Evolutionary conservation across 495 filamentous ascomycete species (phyloP).

Genomic region (Trichocladium uniseriatum): DNA sequence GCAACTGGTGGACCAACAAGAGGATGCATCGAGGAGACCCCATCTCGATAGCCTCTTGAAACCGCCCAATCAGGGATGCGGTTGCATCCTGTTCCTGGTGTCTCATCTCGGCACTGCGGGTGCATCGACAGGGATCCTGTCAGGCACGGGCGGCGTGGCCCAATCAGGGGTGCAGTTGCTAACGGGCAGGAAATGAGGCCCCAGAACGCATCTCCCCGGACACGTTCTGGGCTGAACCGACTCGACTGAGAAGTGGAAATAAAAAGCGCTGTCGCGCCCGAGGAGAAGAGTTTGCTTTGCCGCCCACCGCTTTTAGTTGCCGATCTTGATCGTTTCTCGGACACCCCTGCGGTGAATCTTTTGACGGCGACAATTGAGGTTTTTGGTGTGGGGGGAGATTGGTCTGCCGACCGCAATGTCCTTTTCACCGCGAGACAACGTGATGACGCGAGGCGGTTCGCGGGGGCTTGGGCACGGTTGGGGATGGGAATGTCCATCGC

Average conservation of each 20-base stretch:
- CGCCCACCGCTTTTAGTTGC: background rate
- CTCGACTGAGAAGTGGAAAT: background rate
- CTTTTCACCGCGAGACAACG: too few relatives aligned
- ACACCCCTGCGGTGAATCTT: too few relatives aligned
- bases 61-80: slow-evolving; percentile 9
- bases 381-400: too few relatives aligned
- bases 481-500: too few relatives aligned
- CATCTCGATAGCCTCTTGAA: slow-evolving; percentile 9
- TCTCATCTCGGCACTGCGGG: slow-evolving; percentile 16
- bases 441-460: too few relatives aligned
- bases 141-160: slow-evolving; percentile 2
- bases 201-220: background rate
- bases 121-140: slow-evolving; percentile 4
- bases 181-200: slow-evolving; percentile 3
- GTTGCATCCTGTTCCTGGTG: slow-evolving; percentile 6
- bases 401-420: too few relatives aligned
- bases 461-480: too few relatives aligned
- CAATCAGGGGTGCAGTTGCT: slow-evolving; percentile 8
- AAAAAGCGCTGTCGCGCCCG: background rate
- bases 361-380: too few relatives aligned
- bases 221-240: background rate
- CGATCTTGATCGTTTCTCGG: background rate
- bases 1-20: background rate
- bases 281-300: too few relatives aligned
- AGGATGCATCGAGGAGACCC: background rate